Evolutionary conservation across 495 filamentous ascomycete genomes (phyloP).

Genomic region (Zalerion maritima): DNA sequence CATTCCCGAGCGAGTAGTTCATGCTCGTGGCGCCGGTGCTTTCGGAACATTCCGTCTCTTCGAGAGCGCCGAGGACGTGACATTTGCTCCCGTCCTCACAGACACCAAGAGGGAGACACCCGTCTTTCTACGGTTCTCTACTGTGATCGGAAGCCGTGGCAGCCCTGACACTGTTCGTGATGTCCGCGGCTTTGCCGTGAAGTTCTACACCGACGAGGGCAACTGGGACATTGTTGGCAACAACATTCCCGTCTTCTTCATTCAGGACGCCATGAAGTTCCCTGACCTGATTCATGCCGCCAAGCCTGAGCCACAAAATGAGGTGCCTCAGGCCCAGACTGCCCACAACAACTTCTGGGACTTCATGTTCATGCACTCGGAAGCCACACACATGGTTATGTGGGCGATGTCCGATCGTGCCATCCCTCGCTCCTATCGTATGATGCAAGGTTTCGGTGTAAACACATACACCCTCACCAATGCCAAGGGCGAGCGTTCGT

Average conservation of each 20-base stretch:
- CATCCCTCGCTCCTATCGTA: slow-evolving; percentile 68
- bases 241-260: slow-evolving; percentile 55
- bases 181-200: slow-evolving; percentile 69
- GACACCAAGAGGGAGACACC: slow-evolving; percentile 70
- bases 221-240: slow-evolving; percentile 52
- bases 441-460: slow-evolving; percentile 90
- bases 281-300: slow-evolving; percentile 65
- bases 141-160: slow-evolving; percentile 62
- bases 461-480: slow-evolving; percentile 70
- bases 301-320: slow-evolving; percentile 73
- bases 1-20: slow-evolving; percentile 79
- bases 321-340: slow-evolving; percentile 44
- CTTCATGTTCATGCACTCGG: slow-evolving; percentile 47
- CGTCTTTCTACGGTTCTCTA: slow-evolving; percentile 71
- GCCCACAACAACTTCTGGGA: slow-evolving; percentile 56
- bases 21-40: slow-evolving; percentile 70
- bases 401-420: slow-evolving; percentile 70
- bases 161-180: slow-evolving; percentile 71
- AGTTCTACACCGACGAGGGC: slow-evolving; percentile 53
- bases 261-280: slow-evolving; percentile 60
- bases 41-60: slow-evolving; percentile 71
- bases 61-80: slow-evolving; percentile 55
- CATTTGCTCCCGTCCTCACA: slow-evolving; percentile 57
- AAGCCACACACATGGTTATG: slow-evolving; percentile 74
- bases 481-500: slow-evolving; percentile 50